Percentiles rank a stretch among this genome's conserved stretches.
These are phyloP conservation scores for Persicaria maculosa DNA, from an alignment of 148 eudicot species.

Conservation along the genomic window DNA sequence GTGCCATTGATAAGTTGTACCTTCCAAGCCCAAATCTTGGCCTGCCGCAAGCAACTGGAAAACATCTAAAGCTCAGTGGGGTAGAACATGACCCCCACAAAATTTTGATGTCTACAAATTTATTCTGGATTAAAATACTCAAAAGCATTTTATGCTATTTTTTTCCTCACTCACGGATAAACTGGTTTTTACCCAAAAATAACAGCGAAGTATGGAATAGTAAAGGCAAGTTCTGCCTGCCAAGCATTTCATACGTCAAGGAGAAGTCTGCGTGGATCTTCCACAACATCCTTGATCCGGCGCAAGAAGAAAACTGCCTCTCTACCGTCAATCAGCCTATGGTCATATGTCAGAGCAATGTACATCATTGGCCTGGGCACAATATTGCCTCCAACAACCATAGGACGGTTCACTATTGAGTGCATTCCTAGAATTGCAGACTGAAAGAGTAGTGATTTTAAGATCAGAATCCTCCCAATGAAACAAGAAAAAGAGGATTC, in stretches of 20 bases:
- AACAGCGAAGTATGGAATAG: neutral
- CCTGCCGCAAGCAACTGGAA: constrained; percentile 4
- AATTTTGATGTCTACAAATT: neutral
- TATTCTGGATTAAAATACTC: neutral
- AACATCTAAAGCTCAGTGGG: constrained; percentile 5
- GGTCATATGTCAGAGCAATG: constrained; percentile 93
- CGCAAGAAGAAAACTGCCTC: constrained; percentile 88
- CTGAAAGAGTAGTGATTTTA: constrained; percentile 18
- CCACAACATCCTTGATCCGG: constrained; percentile 91
- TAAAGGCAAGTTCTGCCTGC: neutral
- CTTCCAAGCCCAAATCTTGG: constrained; percentile 8
- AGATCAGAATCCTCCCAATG: neutral
- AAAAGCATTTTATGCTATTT: neutral
- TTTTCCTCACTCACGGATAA: neutral
- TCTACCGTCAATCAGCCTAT: constrained; percentile 94
- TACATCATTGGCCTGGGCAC: constrained; percentile 96
- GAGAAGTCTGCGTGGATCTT: constrained; percentile 93
- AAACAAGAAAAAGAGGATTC: neutral
- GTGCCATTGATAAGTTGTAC: neutral
- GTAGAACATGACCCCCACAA: neutral
- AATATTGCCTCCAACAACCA: constrained; percentile 57
- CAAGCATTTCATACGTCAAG: constrained; percentile 54
- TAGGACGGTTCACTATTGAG: constrained; percentile 47
- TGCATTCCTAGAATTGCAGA: constrained; percentile 61
- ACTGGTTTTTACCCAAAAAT: neutral